Evolutionary conservation across 2,329 filamentous ascomycete genomes (phyloP).

Genomic region (Aplosporella prunicola): DNA sequence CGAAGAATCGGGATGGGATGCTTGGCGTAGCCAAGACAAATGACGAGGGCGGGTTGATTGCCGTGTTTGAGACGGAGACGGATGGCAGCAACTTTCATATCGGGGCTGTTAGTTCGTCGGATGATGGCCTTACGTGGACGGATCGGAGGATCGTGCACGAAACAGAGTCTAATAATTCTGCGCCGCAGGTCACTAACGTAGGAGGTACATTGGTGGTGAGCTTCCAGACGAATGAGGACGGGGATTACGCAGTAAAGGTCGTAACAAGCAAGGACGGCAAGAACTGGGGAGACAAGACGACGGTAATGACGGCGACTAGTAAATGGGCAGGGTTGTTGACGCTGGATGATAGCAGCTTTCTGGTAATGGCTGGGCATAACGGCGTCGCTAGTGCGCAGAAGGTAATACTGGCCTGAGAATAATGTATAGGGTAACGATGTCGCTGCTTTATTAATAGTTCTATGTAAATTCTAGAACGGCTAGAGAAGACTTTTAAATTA

Average conservation of each 20-base stretch:
- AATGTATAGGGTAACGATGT: no score
- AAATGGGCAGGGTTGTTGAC: slow-evolving; percentile 24
- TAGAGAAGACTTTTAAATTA: no score
- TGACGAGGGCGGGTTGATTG: slow-evolving; percentile 24
- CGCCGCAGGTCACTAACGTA: slow-evolving; percentile 36
- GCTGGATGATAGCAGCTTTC: slow-evolving; percentile 19
- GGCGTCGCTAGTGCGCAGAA: slow-evolving; percentile 20
- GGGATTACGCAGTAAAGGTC: slow-evolving; percentile 17
- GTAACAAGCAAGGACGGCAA: slow-evolving; percentile 21
- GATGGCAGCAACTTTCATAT: slow-evolving; percentile 25
- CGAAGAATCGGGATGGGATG: slow-evolving; percentile 36
- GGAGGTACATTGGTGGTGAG: slow-evolving; percentile 34
- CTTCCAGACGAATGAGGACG: slow-evolving; percentile 40
- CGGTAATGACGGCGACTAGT: slow-evolving; percentile 17
- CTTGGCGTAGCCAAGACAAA: slow-evolving; percentile 30
- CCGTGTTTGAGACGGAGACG: slow-evolving; percentile 35
- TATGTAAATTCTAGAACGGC: no score
- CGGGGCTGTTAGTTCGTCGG: slow-evolving; percentile 27
- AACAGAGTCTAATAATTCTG: slow-evolving; percentile 23
- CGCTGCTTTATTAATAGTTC: no score
- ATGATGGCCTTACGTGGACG: slow-evolving; percentile 36
- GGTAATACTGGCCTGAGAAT: slow-evolving; percentile 17
- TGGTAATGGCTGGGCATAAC: slow-evolving; percentile 20
- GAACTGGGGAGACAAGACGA: slow-evolving; percentile 24
- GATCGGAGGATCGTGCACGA: slow-evolving; percentile 30